Evolutionary conservation across 1,284 basidiomycete genomes (phyloP).

Genomic region (Trichosporon asahii): DNA sequence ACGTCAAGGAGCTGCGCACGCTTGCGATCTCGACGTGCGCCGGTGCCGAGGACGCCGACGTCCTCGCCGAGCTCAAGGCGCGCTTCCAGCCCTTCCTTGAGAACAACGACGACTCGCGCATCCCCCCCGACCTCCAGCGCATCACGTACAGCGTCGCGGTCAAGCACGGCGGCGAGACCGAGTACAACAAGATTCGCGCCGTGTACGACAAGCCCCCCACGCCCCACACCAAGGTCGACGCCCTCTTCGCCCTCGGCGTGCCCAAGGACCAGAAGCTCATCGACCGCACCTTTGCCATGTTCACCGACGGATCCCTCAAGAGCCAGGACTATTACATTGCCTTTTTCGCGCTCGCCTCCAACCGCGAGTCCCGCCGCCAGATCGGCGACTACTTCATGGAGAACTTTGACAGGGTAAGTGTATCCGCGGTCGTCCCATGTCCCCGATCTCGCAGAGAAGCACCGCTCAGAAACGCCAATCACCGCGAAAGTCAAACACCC

Average conservation of each 20-base stretch:
- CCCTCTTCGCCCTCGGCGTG: constrained; percentile 57
- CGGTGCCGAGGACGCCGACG: constrained; percentile 63
- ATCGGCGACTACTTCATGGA: constrained; percentile 56
- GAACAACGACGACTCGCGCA: constrained; percentile 70
- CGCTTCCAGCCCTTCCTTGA: constrained; percentile 72
- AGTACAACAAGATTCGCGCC: constrained; percentile 70
- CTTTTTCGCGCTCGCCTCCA: constrained; percentile 49
- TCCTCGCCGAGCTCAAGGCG: constrained; percentile 66
- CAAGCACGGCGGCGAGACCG: constrained; percentile 67
- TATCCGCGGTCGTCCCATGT: not conserved
- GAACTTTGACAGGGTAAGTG: constrained; percentile 63
- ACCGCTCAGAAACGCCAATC: not conserved
- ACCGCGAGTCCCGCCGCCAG: constrained; percentile 40
- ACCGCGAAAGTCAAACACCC: not conserved
- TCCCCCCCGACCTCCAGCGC: constrained; percentile 71
- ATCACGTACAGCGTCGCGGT: constrained; percentile 55
- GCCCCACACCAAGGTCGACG: constrained; percentile 65
- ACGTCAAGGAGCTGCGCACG: constrained; percentile 71
- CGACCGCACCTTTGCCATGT: constrained; percentile 62
- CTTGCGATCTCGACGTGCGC: constrained; percentile 68
- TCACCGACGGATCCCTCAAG: constrained; percentile 57
- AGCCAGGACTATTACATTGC: constrained; percentile 64
- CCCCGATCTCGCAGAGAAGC: not conserved
- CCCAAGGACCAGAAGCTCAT: constrained; percentile 52
- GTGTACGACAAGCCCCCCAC: constrained; percentile 72